A percentile compares a stretch with the other conserved stretches of the same genome.
Conservation (phyloP, 2,329 filamentous ascomycete species). For the Ceratocystis alfenasii region DNA sequence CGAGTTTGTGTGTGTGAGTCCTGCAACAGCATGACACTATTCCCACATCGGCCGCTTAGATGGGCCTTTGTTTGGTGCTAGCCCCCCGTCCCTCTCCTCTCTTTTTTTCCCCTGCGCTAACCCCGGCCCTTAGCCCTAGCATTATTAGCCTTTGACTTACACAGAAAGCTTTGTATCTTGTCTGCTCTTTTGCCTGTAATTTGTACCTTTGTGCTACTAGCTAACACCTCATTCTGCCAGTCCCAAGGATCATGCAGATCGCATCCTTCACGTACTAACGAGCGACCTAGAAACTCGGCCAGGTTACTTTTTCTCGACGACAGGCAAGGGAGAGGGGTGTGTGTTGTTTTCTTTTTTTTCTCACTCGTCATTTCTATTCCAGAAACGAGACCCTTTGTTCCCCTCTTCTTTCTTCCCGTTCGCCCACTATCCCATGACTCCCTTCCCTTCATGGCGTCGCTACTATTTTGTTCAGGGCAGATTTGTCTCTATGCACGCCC, state of each 20-base stretch:
- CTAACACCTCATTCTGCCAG: neutral
- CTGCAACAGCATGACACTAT: conserved; percentile 2
- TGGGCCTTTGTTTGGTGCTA: neutral
- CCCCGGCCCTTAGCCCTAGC: neutral
- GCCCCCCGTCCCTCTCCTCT: neutral
- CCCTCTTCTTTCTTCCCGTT: no score
- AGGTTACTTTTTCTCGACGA: neutral
- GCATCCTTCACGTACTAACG: neutral
- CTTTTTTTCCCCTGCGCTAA: neutral
- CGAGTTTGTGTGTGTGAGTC: neutral
- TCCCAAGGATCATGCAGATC: neutral
- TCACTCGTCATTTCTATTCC: no score
- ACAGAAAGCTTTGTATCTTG: neutral
- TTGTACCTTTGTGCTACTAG: neutral
- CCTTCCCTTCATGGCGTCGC: no score
- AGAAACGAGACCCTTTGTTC: no score
- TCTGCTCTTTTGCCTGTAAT: neutral
- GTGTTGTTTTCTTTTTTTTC: no score
- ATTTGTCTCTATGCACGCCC: no score
- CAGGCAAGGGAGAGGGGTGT: no score
- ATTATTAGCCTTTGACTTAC: neutral
- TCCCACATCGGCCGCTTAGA: neutral
- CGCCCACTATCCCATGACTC: no score
- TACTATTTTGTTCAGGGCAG: no score
- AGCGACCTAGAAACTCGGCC: neutral